phyloP scores from a whole-genome alignment of 768 basidiomycete genomes.

The Galerina sulciceps region DNA sequence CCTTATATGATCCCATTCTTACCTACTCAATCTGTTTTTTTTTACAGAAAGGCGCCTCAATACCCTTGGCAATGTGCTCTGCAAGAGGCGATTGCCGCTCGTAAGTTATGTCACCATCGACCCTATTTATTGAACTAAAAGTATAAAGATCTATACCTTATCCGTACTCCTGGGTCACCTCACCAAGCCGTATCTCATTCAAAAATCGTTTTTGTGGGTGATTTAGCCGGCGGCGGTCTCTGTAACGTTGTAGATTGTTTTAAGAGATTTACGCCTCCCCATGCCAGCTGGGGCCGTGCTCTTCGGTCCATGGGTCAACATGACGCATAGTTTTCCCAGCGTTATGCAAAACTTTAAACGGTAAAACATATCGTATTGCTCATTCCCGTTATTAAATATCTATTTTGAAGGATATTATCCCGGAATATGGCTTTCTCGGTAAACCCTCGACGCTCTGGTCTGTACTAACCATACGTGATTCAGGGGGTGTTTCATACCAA shows the following conservation, averaged over 20 bases:
- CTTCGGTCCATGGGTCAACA: slow-evolving; percentile 83
- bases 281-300: slow-evolving; percentile 77
- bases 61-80: slow-evolving; percentile 83
- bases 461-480: slow-evolving; percentile 39
- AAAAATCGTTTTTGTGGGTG: slow-evolving; percentile 78
- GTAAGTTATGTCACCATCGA: slow-evolving; percentile 34
- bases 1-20: neutral
- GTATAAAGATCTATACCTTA: slow-evolving; percentile 69
- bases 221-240: slow-evolving; percentile 78
- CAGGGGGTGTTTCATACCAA: slow-evolving; percentile 38
- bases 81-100: slow-evolving; percentile 79
- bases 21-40: slow-evolving; percentile 13
- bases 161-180: slow-evolving; percentile 64
- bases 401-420: slow-evolving; percentile 67
- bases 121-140: neutral
- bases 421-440: slow-evolving; percentile 61
- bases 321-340: slow-evolving; percentile 85
- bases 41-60: slow-evolving; percentile 72
- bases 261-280: slow-evolving; percentile 73
- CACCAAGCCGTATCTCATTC: slow-evolving; percentile 68
- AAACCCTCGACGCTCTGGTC: slow-evolving; percentile 67
- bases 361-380: slow-evolving; percentile 35
- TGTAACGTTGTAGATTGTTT: slow-evolving; percentile 64
- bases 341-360: slow-evolving; percentile 69
- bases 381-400: neutral